These are phyloP conservation scores for Colletotrichum orbiculare DNA, from an alignment of 2,329 filamentous ascomycete genomes.

Conservation along the genomic window DNA sequence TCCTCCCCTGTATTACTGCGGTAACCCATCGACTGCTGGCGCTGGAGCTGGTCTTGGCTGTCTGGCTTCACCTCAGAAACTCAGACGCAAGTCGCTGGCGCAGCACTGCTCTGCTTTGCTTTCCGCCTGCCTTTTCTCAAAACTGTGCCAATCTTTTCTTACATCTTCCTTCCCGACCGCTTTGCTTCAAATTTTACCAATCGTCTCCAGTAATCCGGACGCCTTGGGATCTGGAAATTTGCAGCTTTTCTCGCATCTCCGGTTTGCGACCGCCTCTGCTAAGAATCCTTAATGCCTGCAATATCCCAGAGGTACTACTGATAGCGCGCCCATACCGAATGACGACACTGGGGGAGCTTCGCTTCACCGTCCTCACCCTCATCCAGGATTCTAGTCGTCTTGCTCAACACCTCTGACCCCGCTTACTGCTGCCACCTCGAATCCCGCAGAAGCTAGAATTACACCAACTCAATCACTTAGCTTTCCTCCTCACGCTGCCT, in stretches of 20 bases:
- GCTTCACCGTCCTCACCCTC: constrained; percentile 6
- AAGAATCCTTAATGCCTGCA: neutral
- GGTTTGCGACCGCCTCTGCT: constrained; percentile 4
- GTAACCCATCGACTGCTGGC: neutral
- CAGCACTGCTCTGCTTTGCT: neutral
- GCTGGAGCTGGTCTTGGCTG: constrained; percentile 2
- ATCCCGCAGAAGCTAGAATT: neutral
- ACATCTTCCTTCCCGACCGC: constrained; percentile 8
- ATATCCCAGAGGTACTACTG: constrained; percentile 14
- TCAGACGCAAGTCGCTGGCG: neutral
- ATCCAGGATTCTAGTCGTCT: constrained; percentile 5
- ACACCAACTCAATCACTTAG: neutral
- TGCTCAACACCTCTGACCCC: neutral
- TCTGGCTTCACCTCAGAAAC: constrained; percentile 2
- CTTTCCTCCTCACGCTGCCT: neutral
- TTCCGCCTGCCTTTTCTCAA: neutral
- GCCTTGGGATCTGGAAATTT: neutral
- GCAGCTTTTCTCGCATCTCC: constrained; percentile 4
- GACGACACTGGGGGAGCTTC: constrained; percentile 34
- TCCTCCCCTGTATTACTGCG: no score
- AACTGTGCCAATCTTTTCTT: constrained; percentile 25
- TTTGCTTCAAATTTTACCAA: constrained; percentile 7
- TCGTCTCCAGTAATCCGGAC: neutral
- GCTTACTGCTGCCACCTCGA: constrained; percentile 14
- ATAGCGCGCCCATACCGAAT: constrained; percentile 23